phyloP scores from a whole-genome alignment of 768 basidiomycete genomes.

The Xerocomellus chrysenteron region DNA sequence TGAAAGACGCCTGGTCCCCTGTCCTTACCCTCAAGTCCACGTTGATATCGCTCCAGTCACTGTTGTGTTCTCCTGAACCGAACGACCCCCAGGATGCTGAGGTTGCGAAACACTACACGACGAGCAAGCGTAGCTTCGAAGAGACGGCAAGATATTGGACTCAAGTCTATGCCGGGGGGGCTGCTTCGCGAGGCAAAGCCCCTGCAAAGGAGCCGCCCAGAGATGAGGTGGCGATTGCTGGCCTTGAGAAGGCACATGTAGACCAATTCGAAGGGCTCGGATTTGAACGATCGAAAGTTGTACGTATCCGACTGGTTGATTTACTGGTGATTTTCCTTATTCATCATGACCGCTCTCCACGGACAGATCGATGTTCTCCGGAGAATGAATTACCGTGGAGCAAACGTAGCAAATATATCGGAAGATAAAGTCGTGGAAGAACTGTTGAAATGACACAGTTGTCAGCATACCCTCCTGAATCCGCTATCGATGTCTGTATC shows the following conservation, averaged over 20 bases:
- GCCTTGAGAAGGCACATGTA: constrained; percentile 80
- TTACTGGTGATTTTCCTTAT: neutral
- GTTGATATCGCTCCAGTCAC: constrained; percentile 89
- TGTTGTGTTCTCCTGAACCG: constrained; percentile 92
- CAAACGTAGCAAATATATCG: constrained; percentile 74
- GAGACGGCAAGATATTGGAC: constrained; percentile 95
- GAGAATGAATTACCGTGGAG: constrained; percentile 83
- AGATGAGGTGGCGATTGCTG: constrained; percentile 66
- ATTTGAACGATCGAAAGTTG: constrained; percentile 81
- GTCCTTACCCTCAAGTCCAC: constrained; percentile 96
- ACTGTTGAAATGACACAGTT: constrained; percentile 57
- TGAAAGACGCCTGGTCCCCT: constrained; percentile 89
- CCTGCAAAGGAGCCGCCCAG: constrained; percentile 31
- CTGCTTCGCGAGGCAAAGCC: constrained; percentile 44
- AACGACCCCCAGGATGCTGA: constrained; percentile 98
- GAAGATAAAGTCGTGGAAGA: constrained; percentile 88
- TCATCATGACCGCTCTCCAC: neutral
- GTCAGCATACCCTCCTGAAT: constrained; percentile 26
- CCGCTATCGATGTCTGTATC: constrained; percentile 24
- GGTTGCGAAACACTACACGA: constrained; percentile 95
- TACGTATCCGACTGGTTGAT: constrained; percentile 41
- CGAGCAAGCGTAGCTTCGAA: constrained; percentile 83
- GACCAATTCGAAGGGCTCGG: constrained; percentile 81
- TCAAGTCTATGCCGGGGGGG: constrained; percentile 83
- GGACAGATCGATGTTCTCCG: constrained; percentile 82